phyloP scores from a whole-genome alignment of 257 asterid genomes.

The Gentiana dahurica region DNA sequence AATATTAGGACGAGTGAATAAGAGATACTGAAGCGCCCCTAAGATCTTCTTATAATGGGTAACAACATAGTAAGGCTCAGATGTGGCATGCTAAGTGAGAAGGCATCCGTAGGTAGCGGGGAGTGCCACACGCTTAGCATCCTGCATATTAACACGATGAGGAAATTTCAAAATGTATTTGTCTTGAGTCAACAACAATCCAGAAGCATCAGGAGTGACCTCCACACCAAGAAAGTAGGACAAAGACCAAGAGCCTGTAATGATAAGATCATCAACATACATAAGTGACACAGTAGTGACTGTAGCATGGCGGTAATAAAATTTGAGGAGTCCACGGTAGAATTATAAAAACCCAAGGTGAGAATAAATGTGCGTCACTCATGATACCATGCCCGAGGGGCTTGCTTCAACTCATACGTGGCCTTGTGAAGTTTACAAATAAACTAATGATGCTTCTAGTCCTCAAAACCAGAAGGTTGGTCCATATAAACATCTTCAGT shows the following conservation, averaged over 20 bases:
- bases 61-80: not conserved
- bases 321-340: not conserved
- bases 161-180: not conserved
- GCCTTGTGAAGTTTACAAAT: constrained; percentile 1
- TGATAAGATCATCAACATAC: not conserved
- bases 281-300: not conserved
- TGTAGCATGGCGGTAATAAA: too few species aligned
- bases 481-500: not conserved
- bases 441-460: not conserved
- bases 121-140: not conserved
- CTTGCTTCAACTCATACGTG: not conserved
- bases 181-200: not conserved
- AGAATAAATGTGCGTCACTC: too few species aligned
- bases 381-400: not conserved
- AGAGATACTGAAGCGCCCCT: not conserved
- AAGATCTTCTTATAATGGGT: not conserved
- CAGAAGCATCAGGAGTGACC: not conserved
- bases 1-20: not conserved
- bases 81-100: not conserved
- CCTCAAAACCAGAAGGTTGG: not conserved
- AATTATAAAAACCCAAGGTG: not conserved
- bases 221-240: not conserved
- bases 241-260: not conserved
- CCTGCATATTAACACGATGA: not conserved
- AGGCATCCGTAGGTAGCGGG: not conserved